Evolutionary conservation across 768 basidiomycete species (phyloP), one percentile per base, ranked within the genome.

Genomic region (Leucosporidium creatinivorum): DNA sequence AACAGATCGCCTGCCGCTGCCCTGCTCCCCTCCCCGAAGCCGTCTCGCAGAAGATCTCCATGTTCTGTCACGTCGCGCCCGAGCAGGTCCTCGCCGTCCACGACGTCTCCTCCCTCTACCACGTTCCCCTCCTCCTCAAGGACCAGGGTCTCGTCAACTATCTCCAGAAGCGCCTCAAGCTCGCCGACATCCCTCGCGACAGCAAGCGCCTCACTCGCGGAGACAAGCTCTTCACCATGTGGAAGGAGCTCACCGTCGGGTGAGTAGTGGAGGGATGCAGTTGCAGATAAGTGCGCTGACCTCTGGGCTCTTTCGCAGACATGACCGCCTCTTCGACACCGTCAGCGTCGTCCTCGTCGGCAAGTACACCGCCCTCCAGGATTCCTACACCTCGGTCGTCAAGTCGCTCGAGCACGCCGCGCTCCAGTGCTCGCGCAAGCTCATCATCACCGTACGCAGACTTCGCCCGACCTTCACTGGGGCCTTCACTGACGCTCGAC

Each of bases 381-480:
- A 99, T 79, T 96, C 93, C 31, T 99, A 99, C 78, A 98, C 97
- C 91, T 92, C 89, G 33, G 94, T 99, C 64, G 87, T 86, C 75
- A 99, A 99, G 82, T 86, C 96, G 26, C 82, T 99, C 47, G 94
- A 99, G 79, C 94, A 99, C 78, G 93, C 93, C 8, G 91, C 93
- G 1, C 91, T 98, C 81, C 85, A 91, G 52, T 89, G 94, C 63
- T 89, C 86, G 65, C 81, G 90, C 65, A 93, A 89, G 76, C 84
- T 99, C 49, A 82, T 81, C 61, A 82, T 98, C 50, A 84, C 91
- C 73, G 93, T 89, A 72, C 55, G 85, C 80, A 23, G 36, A 21
- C 3, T 18, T 65, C 18, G 48, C 3, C 18, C 36, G 6, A 28
- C 50, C 17, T 57, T 26, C 66, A 4, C 12, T 25, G 44, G 30